A percentile compares a stretch with the other conserved stretches of the same genome.
Conservation (phyloP, 2,329 filamentous ascomycete genomes). For the Venturia asperata region DNA sequence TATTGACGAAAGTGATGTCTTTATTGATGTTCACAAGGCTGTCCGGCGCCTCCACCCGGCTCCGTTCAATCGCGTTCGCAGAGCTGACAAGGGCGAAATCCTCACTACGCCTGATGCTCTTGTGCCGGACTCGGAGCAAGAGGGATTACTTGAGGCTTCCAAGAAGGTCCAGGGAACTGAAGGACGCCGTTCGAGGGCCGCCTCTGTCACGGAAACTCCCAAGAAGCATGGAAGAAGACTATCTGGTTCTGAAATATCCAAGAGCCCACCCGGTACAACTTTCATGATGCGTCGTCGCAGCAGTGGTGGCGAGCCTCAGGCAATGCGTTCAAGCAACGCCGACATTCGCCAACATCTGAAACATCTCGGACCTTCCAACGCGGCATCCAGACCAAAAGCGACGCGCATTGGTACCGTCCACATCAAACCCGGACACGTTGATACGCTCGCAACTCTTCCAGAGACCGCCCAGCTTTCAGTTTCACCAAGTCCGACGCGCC, state of each 20-base stretch:
- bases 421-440: slow-evolving; percentile 51
- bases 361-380: slow-evolving; percentile 58
- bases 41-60: slow-evolving; percentile 83
- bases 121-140: slow-evolving; percentile 21
- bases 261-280: slow-evolving; percentile 31
- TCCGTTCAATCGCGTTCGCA: slow-evolving; percentile 65
- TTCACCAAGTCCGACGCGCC: slow-evolving; percentile 1
- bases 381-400: slow-evolving; percentile 51
- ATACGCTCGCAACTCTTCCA: background rate
- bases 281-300: slow-evolving; percentile 34
- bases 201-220: background rate
- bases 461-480: slow-evolving; percentile 12
- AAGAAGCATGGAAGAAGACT: slow-evolving; percentile 7
- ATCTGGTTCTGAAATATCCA: slow-evolving; percentile 20
- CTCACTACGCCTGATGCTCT: slow-evolving; percentile 39
- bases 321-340: slow-evolving; percentile 46
- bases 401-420: slow-evolving; percentile 58
- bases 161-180: slow-evolving; percentile 21
- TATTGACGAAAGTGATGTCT: slow-evolving; percentile 97
- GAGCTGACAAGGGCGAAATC: slow-evolving; percentile 35
- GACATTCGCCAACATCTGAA: slow-evolving; percentile 54
- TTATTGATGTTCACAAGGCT: slow-evolving; percentile 96
- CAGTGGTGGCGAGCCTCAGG: slow-evolving; percentile 24
- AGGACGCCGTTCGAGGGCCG: slow-evolving; percentile 2
- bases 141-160: slow-evolving; percentile 13